A percentile compares a stretch with the other conserved stretches of the same genome.
Evolutionary conservation across 2,329 filamentous ascomycete species (phyloP).

Genomic region (Pseudogymnoascus sp.): DNA sequence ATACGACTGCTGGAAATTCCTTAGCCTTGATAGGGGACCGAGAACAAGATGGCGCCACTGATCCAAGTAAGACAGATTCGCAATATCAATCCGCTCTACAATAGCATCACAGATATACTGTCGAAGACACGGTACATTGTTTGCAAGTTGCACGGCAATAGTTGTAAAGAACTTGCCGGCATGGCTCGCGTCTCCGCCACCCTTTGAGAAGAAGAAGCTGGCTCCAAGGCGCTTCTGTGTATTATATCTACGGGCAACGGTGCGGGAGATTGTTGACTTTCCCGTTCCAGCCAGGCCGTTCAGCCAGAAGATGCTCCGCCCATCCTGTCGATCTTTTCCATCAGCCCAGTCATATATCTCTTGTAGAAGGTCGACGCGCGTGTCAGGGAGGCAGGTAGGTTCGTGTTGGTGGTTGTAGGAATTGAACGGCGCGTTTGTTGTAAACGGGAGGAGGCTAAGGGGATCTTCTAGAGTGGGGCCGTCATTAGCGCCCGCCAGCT

Average conservation of each 20-base stretch:
- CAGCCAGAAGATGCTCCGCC: slow-evolving; percentile 28
- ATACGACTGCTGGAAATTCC: no score
- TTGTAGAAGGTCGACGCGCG: slow-evolving; percentile 20
- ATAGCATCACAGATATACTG: background rate
- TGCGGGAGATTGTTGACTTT: slow-evolving; percentile 30
- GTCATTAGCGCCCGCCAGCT: slow-evolving; percentile 18
- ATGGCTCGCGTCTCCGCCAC: slow-evolving; percentile 11
- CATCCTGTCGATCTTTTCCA: slow-evolving; percentile 9
- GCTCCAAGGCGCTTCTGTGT: background rate
- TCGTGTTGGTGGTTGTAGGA: slow-evolving; percentile 18
- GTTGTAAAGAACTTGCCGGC: slow-evolving; percentile 13
- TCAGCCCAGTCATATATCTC: slow-evolving; percentile 19
- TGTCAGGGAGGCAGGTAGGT: slow-evolving; percentile 19
- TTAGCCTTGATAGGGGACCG: slow-evolving; percentile 12
- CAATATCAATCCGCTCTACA: background rate
- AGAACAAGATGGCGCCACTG: slow-evolving; percentile 16
- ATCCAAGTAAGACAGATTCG: slow-evolving; percentile 11
- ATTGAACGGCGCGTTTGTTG: slow-evolving; percentile 17
- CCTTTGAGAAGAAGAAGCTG: no score
- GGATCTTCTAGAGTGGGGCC: slow-evolving; percentile 6
- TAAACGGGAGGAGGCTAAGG: slow-evolving; percentile 10
- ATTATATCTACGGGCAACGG: slow-evolving; percentile 21
- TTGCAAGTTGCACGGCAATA: slow-evolving; percentile 12
- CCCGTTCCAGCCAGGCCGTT: slow-evolving; percentile 32
- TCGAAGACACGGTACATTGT: no score